Evolutionary conservation across 345 rosid genomes (phyloP).

Genomic region (Dipteronia sinensis): DNA sequence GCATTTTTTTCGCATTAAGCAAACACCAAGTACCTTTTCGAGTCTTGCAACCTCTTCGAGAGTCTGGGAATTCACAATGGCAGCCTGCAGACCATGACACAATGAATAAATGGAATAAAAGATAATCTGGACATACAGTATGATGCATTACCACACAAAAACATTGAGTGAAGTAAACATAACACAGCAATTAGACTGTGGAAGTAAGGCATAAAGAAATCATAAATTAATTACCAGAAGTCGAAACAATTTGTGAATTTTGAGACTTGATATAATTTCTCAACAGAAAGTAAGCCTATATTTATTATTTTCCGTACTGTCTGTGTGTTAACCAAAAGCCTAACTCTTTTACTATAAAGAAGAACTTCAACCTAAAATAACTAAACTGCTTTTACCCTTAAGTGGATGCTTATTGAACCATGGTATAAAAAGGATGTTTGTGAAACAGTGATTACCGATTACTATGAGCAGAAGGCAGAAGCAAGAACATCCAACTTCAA

Average conservation of each 20-base stretch:
- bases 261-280: neutral
- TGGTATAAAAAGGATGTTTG: neutral
- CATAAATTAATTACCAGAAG: slow-evolving; percentile 11
- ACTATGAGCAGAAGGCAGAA: neutral
- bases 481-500: neutral
- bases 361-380: neutral
- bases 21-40: slow-evolving; percentile 60
- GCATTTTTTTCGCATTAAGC: neutral
- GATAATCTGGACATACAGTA: slow-evolving; percentile 1
- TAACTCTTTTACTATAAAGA: neutral
- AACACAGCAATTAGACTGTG: neutral
- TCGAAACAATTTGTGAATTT: neutral
- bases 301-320: neutral
- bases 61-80: slow-evolving; percentile 97
- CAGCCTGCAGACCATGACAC: slow-evolving; percentile 66
- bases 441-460: slow-evolving; percentile 5
- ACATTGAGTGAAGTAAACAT: slow-evolving; percentile 1
- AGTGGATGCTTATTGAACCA: neutral
- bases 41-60: slow-evolving; percentile 99
- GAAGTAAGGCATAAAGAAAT: neutral
- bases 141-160: neutral
- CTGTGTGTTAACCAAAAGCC: neutral
- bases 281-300: neutral
- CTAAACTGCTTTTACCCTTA: neutral
- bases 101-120: neutral